A percentile compares a stretch with the other conserved stretches of the same genome.
Evolutionary conservation across 2,329 filamentous ascomycete species (phyloP).

Genomic region (Claviceps africana): DNA sequence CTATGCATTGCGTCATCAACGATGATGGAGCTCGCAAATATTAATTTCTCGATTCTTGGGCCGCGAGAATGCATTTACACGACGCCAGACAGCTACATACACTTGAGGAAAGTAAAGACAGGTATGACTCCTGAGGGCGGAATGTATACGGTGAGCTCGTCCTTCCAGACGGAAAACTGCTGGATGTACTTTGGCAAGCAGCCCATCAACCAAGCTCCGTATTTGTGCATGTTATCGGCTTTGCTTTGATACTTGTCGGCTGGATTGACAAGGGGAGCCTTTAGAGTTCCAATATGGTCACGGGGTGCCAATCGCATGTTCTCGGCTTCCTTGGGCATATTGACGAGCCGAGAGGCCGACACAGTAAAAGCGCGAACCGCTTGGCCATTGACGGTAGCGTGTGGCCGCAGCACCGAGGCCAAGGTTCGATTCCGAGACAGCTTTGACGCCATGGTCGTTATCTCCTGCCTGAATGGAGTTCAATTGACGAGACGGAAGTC

Average conservation of each 20-base stretch:
- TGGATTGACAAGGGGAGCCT: constrained; percentile 74
- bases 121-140: constrained; percentile 77
- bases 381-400: constrained; percentile 25
- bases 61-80: neutral
- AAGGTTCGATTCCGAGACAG: constrained; percentile 42
- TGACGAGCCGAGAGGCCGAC: constrained; percentile 35
- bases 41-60: neutral
- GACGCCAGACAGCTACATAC: constrained; percentile 22
- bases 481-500: constrained; percentile 28
- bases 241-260: constrained; percentile 85
- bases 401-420: constrained; percentile 41
- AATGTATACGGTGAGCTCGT: constrained; percentile 92
- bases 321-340: constrained; percentile 44
- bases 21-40: neutral
- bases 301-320: constrained; percentile 56
- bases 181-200: constrained; percentile 96
- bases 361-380: constrained; percentile 36
- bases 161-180: constrained; percentile 99
- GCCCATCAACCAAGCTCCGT: constrained; percentile 92
- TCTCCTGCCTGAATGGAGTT: constrained; percentile 19
- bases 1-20: neutral
- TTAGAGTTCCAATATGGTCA: constrained; percentile 47
- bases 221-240: constrained; percentile 77
- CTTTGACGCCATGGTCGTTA: constrained; percentile 44
- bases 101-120: constrained; percentile 86